Conservation (phyloP, 1,139 yeast genomes). For the Protomyces arabidopsidicola region DNA sequence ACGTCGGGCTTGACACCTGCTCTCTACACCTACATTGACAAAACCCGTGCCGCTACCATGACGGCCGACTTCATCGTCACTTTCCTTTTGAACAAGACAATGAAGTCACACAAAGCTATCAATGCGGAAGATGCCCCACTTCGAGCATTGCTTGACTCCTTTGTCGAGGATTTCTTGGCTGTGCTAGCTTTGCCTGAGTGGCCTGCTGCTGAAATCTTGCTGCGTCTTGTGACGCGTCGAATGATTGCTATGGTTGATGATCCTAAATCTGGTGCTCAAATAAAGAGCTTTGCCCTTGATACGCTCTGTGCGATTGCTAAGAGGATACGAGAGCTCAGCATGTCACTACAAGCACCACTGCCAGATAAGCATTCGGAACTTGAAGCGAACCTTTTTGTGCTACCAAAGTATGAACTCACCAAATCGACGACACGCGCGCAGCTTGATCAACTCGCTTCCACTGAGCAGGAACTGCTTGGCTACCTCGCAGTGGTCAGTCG, state of each 20-base stretch:
- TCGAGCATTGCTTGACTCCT: constrained; percentile 45
- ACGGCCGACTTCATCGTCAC: constrained; percentile 41
- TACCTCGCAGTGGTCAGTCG: neutral
- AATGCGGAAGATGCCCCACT: constrained; percentile 35
- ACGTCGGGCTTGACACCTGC: neutral
- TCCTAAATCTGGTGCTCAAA: constrained; percentile 41
- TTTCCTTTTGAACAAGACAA: constrained; percentile 35
- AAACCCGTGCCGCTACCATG: constrained; percentile 43
- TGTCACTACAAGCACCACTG: constrained; percentile 35
- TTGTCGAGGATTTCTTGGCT: constrained; percentile 53
- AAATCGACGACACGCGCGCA: neutral
- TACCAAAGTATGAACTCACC: constrained; percentile 28
- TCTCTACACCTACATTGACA: constrained; percentile 2
- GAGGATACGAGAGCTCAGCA: constrained; percentile 41
- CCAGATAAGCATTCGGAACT: constrained; percentile 33
- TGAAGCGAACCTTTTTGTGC: constrained; percentile 1
- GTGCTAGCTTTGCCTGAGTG: constrained; percentile 56
- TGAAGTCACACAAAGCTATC: constrained; percentile 33
- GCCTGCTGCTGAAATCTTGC: constrained; percentile 53
- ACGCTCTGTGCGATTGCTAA: constrained; percentile 55
- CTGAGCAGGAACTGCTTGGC: neutral
- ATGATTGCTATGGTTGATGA: constrained; percentile 36
- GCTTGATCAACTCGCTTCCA: neutral
- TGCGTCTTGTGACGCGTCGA: constrained; percentile 32
- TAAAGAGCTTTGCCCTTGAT: constrained; percentile 54